Evolutionary conservation across 352 stramenopile genomes (phyloP).

Genomic region (Pythium diclinum): DNA sequence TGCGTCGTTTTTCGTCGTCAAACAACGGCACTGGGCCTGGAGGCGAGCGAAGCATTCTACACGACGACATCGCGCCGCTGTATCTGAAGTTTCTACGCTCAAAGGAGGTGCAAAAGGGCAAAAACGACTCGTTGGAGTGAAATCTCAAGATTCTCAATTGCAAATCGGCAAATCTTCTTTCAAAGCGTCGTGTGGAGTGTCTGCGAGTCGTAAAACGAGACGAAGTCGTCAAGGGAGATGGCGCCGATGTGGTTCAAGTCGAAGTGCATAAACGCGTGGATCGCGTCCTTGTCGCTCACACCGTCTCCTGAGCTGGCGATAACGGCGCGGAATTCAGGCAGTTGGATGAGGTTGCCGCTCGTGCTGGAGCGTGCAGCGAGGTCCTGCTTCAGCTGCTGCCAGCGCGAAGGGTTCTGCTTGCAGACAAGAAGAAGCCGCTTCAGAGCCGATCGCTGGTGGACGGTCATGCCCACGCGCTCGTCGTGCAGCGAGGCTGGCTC

Average conservation of each 20-base stretch:
- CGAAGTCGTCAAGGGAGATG: constrained; percentile 39
- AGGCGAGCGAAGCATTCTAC: constrained; percentile 45
- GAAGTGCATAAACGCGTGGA: constrained; percentile 82
- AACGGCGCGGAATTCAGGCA: constrained; percentile 41
- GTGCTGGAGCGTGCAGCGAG: constrained; percentile 11
- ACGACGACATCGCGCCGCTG: constrained; percentile 68
- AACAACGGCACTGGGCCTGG: neutral
- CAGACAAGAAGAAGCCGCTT: constrained; percentile 35
- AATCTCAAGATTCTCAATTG: neutral
- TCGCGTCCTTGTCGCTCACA: constrained; percentile 45
- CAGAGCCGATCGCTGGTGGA: constrained; percentile 62
- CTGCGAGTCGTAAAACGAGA: constrained; percentile 37
- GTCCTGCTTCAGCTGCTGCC: constrained; percentile 6
- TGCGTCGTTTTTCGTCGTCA: constrained; percentile 1
- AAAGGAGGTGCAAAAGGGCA: constrained; percentile 49
- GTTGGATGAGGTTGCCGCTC: constrained; percentile 38
- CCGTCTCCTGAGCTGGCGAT: constrained; percentile 16
- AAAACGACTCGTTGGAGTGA: neutral
- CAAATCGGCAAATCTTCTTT: neutral
- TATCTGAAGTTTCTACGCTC: constrained; percentile 76
- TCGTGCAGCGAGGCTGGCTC: constrained; percentile 51
- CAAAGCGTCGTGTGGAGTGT: constrained; percentile 7
- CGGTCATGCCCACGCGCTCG: constrained; percentile 47
- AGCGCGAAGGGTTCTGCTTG: constrained; percentile 19
- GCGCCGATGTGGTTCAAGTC: constrained; percentile 61